phyloP scores from a whole-genome alignment of 2,329 filamentous ascomycete species.

The Cladosporium sp. region DNA sequence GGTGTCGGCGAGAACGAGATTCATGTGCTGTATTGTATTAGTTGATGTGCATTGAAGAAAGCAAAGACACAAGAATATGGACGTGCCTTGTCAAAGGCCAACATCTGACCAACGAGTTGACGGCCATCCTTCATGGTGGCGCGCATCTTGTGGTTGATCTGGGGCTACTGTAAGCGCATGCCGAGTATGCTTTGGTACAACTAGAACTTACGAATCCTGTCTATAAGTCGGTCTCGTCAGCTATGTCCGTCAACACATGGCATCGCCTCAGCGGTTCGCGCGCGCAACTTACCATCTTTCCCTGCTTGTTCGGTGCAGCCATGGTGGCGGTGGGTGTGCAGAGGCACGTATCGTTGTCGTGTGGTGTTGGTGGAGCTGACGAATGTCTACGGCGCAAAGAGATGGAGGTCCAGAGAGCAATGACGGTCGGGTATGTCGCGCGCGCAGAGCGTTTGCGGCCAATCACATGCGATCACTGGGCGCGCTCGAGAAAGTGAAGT shows the following conservation, averaged over 20 bases:
- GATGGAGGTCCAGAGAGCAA: not conserved
- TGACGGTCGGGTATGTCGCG: constrained; percentile 10
- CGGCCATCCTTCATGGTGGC: constrained; percentile 91
- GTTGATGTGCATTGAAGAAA: not conserved
- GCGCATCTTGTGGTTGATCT: constrained; percentile 99
- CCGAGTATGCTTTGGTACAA: not conserved
- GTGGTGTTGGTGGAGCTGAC: not conserved
- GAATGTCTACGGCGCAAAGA: not conserved
- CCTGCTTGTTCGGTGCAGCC: constrained; percentile 66
- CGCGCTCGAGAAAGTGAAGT: constrained; percentile 11
- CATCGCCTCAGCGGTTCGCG: constrained; percentile 14
- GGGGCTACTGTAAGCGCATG: constrained; percentile 17
- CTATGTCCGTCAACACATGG: constrained; percentile 38
- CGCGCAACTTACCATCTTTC: constrained; percentile 85
- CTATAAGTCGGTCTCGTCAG: constrained; percentile 41
- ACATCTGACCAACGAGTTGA: constrained; percentile 96
- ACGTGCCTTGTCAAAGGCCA: constrained; percentile 94
- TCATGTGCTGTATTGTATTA: constrained; percentile 73
- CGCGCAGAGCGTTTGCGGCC: constrained; percentile 10
- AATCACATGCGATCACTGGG: constrained; percentile 1
- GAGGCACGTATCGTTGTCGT: not conserved
- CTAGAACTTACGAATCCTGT: constrained; percentile 58
- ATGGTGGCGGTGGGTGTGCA: constrained; percentile 36
- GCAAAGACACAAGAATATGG: not conserved
- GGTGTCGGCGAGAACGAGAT: constrained; percentile 95